Conservation (phyloP, 805 yeast species). For the Candida germanica region DNA sequence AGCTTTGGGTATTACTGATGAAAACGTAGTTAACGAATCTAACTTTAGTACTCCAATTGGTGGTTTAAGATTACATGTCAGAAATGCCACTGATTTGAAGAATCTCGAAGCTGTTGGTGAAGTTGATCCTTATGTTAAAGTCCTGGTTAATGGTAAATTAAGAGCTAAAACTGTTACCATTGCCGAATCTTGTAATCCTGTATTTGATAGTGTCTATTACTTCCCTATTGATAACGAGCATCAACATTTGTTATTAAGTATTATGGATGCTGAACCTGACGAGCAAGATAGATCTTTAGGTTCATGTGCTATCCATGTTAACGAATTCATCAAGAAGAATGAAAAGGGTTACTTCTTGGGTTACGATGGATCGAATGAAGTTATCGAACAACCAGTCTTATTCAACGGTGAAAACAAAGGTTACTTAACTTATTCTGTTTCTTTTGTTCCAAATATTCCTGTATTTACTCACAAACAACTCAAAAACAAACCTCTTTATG, state of each 20-base stretch:
- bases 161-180: conserved; percentile 54
- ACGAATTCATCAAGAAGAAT: conserved; percentile 48
- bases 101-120: conserved; percentile 66
- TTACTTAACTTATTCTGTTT: conserved; percentile 48
- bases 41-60: conserved; percentile 62
- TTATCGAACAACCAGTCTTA: conserved; percentile 44
- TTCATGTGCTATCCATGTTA: conserved; percentile 46
- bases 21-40: conserved; percentile 43
- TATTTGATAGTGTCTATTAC: conserved; percentile 56
- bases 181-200: conserved; percentile 53
- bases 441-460: conserved; percentile 65
- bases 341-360: conserved; percentile 45
- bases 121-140: conserved; percentile 71
- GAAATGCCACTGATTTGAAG: conserved; percentile 49
- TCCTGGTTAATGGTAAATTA: conserved; percentile 55
- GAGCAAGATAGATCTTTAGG: conserved; percentile 68
- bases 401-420: conserved; percentile 44
- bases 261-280: conserved; percentile 64
- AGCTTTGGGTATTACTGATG: conserved; percentile 55
- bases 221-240: conserved; percentile 59
- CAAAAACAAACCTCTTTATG: conserved; percentile 42
- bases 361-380: conserved; percentile 49
- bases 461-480: conserved; percentile 59
- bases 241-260: conserved; percentile 55
- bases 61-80: conserved; percentile 56